Conservation (phyloP, 2,329 filamentous ascomycete genomes). For the Aspergillus sp. region DNA sequence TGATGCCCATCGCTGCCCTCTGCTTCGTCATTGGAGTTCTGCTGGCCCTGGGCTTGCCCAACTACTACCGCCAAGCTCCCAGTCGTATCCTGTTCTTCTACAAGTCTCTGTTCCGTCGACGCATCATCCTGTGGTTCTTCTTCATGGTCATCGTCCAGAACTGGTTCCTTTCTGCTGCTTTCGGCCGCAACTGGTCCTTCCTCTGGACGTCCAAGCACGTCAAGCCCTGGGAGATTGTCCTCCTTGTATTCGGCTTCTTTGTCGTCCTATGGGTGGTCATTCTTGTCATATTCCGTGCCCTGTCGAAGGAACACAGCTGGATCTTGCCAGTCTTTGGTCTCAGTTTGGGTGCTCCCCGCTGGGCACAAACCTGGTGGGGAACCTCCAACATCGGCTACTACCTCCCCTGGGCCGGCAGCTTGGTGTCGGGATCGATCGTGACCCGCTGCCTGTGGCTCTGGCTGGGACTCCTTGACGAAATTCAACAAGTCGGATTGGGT, state of each 20-base stretch:
- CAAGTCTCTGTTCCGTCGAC: slow-evolving; percentile 2
- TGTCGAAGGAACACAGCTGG: slow-evolving; percentile 7
- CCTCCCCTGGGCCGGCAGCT: slow-evolving; percentile 1
- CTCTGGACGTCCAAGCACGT: slow-evolving; percentile 5
- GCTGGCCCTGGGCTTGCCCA: slow-evolving; percentile 4
- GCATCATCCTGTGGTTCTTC: slow-evolving; percentile 8
- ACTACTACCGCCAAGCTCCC: slow-evolving; percentile 7
- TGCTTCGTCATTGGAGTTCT: slow-evolving; percentile 1
- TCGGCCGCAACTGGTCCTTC: slow-evolving; percentile 8
- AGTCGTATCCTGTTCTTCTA: slow-evolving; percentile 7
- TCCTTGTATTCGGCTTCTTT: background rate
- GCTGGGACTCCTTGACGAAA: slow-evolving; percentile 5
- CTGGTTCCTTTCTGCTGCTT: slow-evolving; percentile 3
- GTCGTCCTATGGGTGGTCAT: background rate
- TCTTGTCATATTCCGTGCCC: background rate
- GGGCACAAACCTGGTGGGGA: slow-evolving; percentile 8
- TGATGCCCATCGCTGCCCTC: slow-evolving; percentile 2
- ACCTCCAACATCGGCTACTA: slow-evolving; percentile 6
- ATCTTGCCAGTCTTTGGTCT: slow-evolving; percentile 4
- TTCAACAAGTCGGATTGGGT: slow-evolving; percentile 5
- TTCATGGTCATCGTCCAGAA: slow-evolving; percentile 10
- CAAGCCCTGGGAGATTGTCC: background rate
- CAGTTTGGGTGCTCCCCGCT: background rate
- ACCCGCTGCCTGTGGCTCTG: slow-evolving; percentile 3
- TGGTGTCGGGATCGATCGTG: background rate